phyloP scores from a whole-genome alignment of 2,329 filamentous ascomycete genomes.

The Grosmannia serpens region DNA sequence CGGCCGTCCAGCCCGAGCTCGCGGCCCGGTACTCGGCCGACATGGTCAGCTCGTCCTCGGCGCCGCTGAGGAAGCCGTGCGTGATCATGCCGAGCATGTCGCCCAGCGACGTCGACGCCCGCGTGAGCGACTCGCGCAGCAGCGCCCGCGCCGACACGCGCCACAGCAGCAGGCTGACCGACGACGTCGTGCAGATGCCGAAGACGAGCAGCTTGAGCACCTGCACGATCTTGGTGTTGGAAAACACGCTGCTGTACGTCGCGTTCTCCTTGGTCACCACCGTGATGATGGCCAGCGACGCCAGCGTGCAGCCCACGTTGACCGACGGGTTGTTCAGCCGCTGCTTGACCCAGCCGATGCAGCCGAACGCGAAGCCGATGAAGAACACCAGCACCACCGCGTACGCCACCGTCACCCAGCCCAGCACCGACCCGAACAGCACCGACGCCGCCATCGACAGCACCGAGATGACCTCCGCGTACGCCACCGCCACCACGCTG shows the following conservation, averaged over 20 bases:
- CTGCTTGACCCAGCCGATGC: constrained; percentile 82
- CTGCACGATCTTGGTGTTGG: constrained; percentile 68
- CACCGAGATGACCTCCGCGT: constrained; percentile 64
- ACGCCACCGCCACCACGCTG: constrained; percentile 66
- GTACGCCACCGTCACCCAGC: constrained; percentile 62
- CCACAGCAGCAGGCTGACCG: constrained; percentile 67
- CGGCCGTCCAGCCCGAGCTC: constrained; percentile 51
- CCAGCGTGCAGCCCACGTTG: constrained; percentile 73
- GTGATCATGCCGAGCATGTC: constrained; percentile 76
- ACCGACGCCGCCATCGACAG: constrained; percentile 83
- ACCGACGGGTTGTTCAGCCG: constrained; percentile 66
- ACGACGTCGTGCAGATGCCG: constrained; percentile 59
- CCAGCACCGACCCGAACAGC: constrained; percentile 57
- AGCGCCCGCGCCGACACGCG: constrained; percentile 65
- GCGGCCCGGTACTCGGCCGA: constrained; percentile 53
- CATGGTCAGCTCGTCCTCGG: constrained; percentile 59
- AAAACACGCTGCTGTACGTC: constrained; percentile 72
- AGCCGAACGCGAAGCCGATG: constrained; percentile 73
- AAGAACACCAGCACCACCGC: constrained; percentile 71
- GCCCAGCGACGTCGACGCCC: constrained; percentile 62
- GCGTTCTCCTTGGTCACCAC: constrained; percentile 85
- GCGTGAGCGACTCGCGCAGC: constrained; percentile 62
- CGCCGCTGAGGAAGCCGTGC: constrained; percentile 70
- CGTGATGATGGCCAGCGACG: constrained; percentile 80
- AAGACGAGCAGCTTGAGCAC: constrained; percentile 76